Base-by-base conservation (phyloP, 192 early-diverging fungal species). In the Coemansia sp. region DNA sequence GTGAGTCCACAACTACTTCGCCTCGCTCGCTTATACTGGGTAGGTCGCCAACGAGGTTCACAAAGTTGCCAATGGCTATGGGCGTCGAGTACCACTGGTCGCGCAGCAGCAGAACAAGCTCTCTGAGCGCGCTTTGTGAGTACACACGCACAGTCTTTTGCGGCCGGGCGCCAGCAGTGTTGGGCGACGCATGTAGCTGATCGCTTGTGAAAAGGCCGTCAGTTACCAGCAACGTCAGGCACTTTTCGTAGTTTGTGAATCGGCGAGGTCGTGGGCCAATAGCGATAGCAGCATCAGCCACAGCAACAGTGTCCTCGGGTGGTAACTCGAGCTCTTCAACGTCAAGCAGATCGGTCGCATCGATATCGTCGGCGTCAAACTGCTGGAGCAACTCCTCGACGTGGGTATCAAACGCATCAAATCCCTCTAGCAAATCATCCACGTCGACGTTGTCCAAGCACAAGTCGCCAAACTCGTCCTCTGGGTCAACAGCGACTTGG, bases 61-160 rank as follows among this genome's bases (percentile, higher is more conserved):
- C 65, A 62, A 85, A 85, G 69, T 93, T 88, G 4, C 91, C 92
- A 18, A 81, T 78, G 27, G 43, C 50, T 2, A 93, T 73, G 2
- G 80, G 64, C 34, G 85, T 89, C 6, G 84, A 45, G n/a, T 65
- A 67, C 92, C 92, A 94, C 43, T 89, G 88, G 10, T 89, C 86
- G 12, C 91, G 86, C 61, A 94, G 68, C 58, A 86, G 62, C 20
- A 87, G 63, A 45, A 55, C 43, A 11, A 76, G 71, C 37, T 79
- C 75, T 5, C 68, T 65, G 32, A 45, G 65, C 20, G 68, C 75
- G 10, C 71, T 77, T 60, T 82, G 68, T 40, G 80, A 75, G 20
- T 74, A 77, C 55, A 82, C 75, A 0, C 75, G 75, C 18, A 77
- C 71, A 35, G 69, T 60, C 60, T 77, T 76, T 66, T 76, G 75